These are phyloP conservation scores for Byssochlamys sp. DNA, from an alignment of 2,329 filamentous ascomycete genomes.

Conservation along the genomic window DNA sequence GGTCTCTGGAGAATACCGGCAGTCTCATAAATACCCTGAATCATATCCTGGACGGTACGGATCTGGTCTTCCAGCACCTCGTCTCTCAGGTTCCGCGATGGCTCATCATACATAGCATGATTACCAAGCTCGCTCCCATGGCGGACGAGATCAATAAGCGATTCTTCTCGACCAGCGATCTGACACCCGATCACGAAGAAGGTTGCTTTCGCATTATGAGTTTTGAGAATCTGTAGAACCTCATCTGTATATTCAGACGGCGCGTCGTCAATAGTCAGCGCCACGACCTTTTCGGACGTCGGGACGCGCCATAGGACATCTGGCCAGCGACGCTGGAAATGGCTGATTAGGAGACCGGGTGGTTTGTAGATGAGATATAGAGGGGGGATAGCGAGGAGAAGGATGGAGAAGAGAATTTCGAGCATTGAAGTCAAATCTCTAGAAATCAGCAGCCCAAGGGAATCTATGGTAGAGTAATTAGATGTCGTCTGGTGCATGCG, in stretches of 20 bases:
- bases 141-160: slow-evolving; percentile 50
- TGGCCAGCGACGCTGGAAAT: slow-evolving; percentile 62
- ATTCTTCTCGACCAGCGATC: slow-evolving; percentile 47
- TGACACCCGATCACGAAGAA: slow-evolving; percentile 84
- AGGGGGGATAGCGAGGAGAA: slow-evolving; percentile 15
- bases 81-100: slow-evolving; percentile 53
- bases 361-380: slow-evolving; percentile 74
- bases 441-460: neutral
- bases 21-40: slow-evolving; percentile 47
- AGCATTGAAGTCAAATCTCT: neutral
- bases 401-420: neutral
- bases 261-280: slow-evolving; percentile 78
- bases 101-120: slow-evolving; percentile 82
- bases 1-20: slow-evolving; percentile 30
- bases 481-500: no score
- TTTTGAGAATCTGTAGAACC: slow-evolving; percentile 59
- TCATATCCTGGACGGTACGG: slow-evolving; percentile 50
- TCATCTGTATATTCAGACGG: slow-evolving; percentile 62
- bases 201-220: slow-evolving; percentile 62
- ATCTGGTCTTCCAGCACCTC: slow-evolving; percentile 56
- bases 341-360: slow-evolving; percentile 58
- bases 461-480: neutral
- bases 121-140: slow-evolving; percentile 68
- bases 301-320: slow-evolving; percentile 65
- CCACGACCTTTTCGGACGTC: slow-evolving; percentile 56